phyloP scores from a whole-genome alignment of 1,139 yeast species.

The Geotrichum bryndzae region DNA sequence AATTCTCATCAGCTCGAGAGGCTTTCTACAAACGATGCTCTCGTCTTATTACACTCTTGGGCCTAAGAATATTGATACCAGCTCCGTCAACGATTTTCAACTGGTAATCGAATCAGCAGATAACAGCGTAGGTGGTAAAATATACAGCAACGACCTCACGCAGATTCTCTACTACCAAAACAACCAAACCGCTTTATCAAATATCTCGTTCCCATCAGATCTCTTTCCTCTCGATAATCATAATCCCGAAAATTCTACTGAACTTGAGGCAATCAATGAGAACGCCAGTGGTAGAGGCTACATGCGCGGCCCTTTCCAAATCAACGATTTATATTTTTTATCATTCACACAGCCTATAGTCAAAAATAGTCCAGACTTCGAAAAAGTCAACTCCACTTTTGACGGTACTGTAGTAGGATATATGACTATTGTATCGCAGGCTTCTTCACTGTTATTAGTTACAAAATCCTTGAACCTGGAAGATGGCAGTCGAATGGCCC shows the following conservation, averaged over 20 bases:
- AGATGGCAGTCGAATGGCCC: conserved; percentile 33
- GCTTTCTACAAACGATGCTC: conserved; percentile 29
- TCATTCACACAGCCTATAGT: conserved; percentile 25
- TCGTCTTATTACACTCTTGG: conserved; percentile 21
- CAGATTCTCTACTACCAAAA: conserved; percentile 8
- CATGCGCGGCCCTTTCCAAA: conserved; percentile 14
- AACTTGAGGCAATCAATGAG: not conserved
- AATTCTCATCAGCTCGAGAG: conserved; percentile 27
- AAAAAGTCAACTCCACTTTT: conserved; percentile 14
- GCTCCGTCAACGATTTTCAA: conserved; percentile 19
- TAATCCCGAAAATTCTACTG: not conserved
- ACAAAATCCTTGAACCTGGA: conserved; percentile 43
- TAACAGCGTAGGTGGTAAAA: conserved; percentile 24
- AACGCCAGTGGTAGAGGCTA: conserved; percentile 1
- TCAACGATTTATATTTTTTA: conserved; percentile 20
- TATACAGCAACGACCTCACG: conserved; percentile 22
- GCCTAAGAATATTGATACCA: conserved; percentile 17
- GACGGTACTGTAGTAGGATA: conserved; percentile 53
- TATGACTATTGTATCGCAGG: conserved; percentile 59
- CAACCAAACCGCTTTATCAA: conserved; percentile 14
- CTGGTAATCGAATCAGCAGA: conserved; percentile 27
- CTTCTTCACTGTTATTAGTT: conserved; percentile 47
- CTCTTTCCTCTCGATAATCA: conserved; percentile 21
- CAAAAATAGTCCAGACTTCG: conserved; percentile 27
- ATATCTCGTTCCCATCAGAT: conserved; percentile 19